Conservation (phyloP, 1,284 basidiomycete species). For the Lentinula novae-zelandiae region DNA sequence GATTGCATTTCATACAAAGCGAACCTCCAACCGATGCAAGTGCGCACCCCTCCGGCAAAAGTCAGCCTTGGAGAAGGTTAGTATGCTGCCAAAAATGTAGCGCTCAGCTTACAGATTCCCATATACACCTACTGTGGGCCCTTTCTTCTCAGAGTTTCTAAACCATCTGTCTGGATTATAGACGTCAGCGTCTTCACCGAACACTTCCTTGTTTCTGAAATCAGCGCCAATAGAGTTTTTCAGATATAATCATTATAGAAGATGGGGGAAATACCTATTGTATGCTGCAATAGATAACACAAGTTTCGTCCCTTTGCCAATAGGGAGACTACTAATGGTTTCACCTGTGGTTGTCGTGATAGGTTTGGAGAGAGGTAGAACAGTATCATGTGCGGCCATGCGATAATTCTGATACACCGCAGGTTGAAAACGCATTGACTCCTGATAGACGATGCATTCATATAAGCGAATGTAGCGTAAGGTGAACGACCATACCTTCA, state of each 20-base stretch:
- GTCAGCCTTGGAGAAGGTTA: slow-evolving; percentile 30
- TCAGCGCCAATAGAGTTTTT: neutral
- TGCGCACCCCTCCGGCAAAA: slow-evolving; percentile 45
- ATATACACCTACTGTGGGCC: slow-evolving; percentile 45
- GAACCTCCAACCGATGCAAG: slow-evolving; percentile 50
- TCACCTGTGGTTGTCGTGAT: slow-evolving; percentile 17
- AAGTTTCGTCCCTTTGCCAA: slow-evolving; percentile 34
- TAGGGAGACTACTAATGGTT: slow-evolving; percentile 22
- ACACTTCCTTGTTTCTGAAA: slow-evolving; percentile 41
- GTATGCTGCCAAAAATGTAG: neutral
- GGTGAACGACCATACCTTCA: slow-evolving; percentile 31
- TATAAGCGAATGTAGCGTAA: too few relatives aligned
- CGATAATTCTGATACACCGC: slow-evolving; percentile 41
- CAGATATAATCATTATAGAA: neutral
- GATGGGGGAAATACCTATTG: slow-evolving; percentile 26
- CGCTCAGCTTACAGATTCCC: slow-evolving; percentile 40
- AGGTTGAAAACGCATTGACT: slow-evolving; percentile 43
- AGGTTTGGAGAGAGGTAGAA: slow-evolving; percentile 6
- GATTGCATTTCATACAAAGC: slow-evolving; percentile 44
- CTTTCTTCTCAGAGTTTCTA: slow-evolving; percentile 36
- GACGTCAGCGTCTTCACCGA: slow-evolving; percentile 47
- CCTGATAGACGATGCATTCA: slow-evolving; percentile 23
- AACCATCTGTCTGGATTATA: slow-evolving; percentile 56
- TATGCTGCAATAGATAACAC: slow-evolving; percentile 26
- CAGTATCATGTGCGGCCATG: slow-evolving; percentile 23